Evolutionary conservation across 768 basidiomycete genomes (phyloP).

Genomic region (Amanita thiersii): DNA sequence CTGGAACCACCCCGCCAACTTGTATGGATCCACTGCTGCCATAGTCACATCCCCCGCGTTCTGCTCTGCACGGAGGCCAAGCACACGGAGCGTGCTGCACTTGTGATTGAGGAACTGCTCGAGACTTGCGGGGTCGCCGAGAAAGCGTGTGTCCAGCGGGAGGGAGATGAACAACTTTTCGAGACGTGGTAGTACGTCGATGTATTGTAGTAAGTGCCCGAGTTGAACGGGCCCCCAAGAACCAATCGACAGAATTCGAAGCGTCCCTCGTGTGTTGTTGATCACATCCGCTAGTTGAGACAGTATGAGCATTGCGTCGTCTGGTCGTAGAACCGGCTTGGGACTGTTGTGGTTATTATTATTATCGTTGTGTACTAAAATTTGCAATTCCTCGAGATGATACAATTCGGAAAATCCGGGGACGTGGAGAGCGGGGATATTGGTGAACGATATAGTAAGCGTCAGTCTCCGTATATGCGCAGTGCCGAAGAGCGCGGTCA

Average conservation of each 20-base stretch:
- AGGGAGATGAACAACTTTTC: constrained; percentile 30
- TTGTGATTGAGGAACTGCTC: constrained; percentile 28
- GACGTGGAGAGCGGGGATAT: constrained; percentile 8
- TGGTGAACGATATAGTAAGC: constrained; percentile 13
- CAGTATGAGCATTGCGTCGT: constrained; percentile 23
- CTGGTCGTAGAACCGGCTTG: constrained; percentile 9
- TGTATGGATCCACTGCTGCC: constrained; percentile 18
- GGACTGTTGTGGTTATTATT: no score
- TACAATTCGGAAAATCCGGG: neutral
- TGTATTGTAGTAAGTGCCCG: constrained; percentile 29
- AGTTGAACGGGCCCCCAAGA: constrained; percentile 38
- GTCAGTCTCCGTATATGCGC: constrained; percentile 9
- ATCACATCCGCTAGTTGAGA: constrained; percentile 31
- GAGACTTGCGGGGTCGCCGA: constrained; percentile 32
- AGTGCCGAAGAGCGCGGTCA: constrained; percentile 8
- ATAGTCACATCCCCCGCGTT: constrained; percentile 24
- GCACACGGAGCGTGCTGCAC: constrained; percentile 22
- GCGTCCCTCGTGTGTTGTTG: constrained; percentile 23
- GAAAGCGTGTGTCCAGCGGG: constrained; percentile 30
- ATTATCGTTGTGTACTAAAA: constrained; percentile 18
- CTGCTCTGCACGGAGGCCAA: constrained; percentile 35
- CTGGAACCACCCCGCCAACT: constrained; percentile 30
- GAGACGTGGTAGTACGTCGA: constrained; percentile 23
- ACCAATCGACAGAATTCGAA: constrained; percentile 31
- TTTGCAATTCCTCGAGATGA: constrained; percentile 2